Conservation (phyloP, 169 alveolate genomes). For the Cytauxzoon felis region DNA sequence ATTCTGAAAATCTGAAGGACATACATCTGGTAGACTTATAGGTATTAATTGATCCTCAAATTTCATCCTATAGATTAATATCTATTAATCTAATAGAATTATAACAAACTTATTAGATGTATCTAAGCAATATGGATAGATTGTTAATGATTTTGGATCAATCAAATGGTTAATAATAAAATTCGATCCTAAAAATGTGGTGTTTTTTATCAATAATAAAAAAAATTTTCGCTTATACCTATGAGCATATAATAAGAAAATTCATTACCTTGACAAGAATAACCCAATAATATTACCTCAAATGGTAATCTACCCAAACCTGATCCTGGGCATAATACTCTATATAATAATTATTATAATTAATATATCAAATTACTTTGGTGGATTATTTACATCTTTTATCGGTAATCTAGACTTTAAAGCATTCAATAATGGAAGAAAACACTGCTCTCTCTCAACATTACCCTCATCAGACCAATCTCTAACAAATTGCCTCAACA, state of each 20-base stretch:
- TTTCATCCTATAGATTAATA: constrained; percentile 61
- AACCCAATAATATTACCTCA: constrained; percentile 93
- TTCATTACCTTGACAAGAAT: constrained; percentile 97
- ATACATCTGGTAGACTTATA: constrained; percentile 89
- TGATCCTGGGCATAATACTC: constrained; percentile 92
- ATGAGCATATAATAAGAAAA: constrained; percentile 94
- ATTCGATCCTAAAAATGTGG: constrained; percentile 64
- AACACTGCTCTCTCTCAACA: constrained; percentile 90
- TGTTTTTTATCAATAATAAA: constrained; percentile 54
- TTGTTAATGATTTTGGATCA: constrained; percentile 56
- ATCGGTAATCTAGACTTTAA: constrained; percentile 65
- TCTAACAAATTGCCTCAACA: constrained; percentile 90
- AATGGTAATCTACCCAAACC: constrained; percentile 96
- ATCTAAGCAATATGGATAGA: constrained; percentile 80
- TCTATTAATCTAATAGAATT: not conserved
- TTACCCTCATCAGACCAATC: constrained; percentile 94
- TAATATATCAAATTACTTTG: constrained; percentile 23
- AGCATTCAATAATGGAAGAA: constrained; percentile 88
- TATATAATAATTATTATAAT: constrained; percentile 31
- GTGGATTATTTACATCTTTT: constrained; percentile 68
- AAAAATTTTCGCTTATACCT: too few species aligned
- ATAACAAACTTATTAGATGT: constrained; percentile 66
- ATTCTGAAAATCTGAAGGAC: constrained; percentile 67
- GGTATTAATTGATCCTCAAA: constrained; percentile 84
- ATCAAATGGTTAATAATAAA: constrained; percentile 78